phyloP scores from a whole-genome alignment of 2,329 filamentous ascomycete species.

The Pestalotiopsis sp. region DNA sequence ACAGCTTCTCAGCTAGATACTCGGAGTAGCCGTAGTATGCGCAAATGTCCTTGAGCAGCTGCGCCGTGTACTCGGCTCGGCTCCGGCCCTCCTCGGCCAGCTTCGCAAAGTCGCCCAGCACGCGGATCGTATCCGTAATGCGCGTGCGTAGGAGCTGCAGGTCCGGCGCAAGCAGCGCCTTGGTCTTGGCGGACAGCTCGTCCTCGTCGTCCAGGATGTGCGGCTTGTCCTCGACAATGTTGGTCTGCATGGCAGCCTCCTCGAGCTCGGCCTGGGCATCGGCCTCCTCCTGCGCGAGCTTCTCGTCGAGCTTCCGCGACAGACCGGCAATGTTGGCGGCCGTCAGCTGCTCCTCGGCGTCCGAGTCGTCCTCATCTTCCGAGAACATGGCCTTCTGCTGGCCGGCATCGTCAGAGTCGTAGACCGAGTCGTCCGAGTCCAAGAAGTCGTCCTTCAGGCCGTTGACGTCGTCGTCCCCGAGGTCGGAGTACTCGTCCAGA shows the following conservation, averaged over 20 bases:
- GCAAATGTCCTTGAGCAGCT: constrained; percentile 89
- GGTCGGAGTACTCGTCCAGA: constrained; percentile 40
- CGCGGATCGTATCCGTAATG: constrained; percentile 90
- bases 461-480: constrained; percentile 34
- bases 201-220: constrained; percentile 66
- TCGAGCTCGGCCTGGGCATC: constrained; percentile 85
- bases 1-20: constrained; percentile 94
- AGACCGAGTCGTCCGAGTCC: constrained; percentile 62
- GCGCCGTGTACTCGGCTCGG: constrained; percentile 83
- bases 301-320: constrained; percentile 79
- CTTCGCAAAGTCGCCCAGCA: constrained; percentile 85
- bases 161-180: constrained; percentile 78
- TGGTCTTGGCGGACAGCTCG: constrained; percentile 59
- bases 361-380: constrained; percentile 88
- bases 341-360: constrained; percentile 87
- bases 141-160: constrained; percentile 84
- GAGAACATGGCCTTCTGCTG: constrained; percentile 79
- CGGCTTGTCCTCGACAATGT: constrained; percentile 79
- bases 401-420: constrained; percentile 72
- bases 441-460: constrained; percentile 62
- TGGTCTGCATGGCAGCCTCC: constrained; percentile 86
- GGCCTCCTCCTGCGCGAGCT: constrained; percentile 76
- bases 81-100: constrained; percentile 80
- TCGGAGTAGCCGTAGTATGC: constrained; percentile 96
- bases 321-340: constrained; percentile 95